A percentile compares a stretch with the other conserved stretches of the same genome.
These are phyloP conservation scores for Bryopsis sp. DNA, from an alignment of 139 green algal genomes.

Conservation along the genomic window DNA sequence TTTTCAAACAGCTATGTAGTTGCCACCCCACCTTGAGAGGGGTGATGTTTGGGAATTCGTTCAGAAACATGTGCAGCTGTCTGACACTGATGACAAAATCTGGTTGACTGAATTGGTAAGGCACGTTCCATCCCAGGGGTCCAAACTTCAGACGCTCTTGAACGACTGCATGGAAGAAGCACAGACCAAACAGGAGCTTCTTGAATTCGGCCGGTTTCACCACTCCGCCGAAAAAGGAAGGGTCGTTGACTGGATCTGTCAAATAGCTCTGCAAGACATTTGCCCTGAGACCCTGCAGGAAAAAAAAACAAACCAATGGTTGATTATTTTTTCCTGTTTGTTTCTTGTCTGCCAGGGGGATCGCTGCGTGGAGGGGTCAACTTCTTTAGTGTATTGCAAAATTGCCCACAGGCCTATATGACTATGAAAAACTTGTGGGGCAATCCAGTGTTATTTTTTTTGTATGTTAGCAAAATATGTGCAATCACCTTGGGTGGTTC, in stretches of 20 bases:
- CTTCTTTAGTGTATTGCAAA: no score
- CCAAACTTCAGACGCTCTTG: constrained; percentile 72
- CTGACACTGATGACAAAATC: constrained; percentile 59
- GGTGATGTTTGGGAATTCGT: constrained; percentile 44
- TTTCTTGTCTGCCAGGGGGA: no score
- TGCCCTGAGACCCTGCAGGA: constrained; percentile 48
- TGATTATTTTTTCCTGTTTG: no score
- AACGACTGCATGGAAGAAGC: constrained; percentile 52
- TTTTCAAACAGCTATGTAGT: not conserved
- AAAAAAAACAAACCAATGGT: no score
- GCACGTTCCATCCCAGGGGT: constrained; percentile 71
- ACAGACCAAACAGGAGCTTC: constrained; percentile 47
- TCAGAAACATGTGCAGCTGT: constrained; percentile 70
- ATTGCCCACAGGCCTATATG: no score
- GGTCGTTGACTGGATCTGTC: constrained; percentile 43
- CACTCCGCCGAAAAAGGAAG: constrained; percentile 40
- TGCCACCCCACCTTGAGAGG: constrained; percentile 26
- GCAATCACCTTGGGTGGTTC: constrained; percentile 63
- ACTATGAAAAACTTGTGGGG: no score
- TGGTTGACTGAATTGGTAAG: constrained; percentile 57
- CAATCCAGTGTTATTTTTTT: no score
- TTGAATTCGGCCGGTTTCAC: constrained; percentile 27
- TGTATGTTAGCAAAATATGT: constrained; percentile 35
- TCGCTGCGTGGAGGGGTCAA: no score
- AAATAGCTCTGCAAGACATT: constrained; percentile 55